A percentile compares a stretch with the other conserved stretches of the same genome.
Evolutionary conservation across 106 monocot genomes (phyloP).

Genomic region (Narthecium ossifragum): DNA sequence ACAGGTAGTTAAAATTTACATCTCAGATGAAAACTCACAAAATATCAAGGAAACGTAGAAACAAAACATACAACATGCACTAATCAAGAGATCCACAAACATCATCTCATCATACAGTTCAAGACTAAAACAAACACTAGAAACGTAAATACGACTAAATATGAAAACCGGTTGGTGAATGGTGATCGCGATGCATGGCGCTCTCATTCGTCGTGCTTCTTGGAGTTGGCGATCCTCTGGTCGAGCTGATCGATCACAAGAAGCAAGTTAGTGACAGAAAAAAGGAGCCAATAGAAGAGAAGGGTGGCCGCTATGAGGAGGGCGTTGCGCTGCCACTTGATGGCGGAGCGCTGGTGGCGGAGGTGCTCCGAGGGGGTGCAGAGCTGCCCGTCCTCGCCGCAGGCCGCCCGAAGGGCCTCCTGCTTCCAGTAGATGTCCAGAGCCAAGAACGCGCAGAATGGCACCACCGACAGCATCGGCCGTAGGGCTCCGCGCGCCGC

Average conservation of each 20-base stretch:
- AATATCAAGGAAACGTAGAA: too few relatives aligned
- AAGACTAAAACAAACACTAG: too few relatives aligned
- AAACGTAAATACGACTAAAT: too few relatives aligned
- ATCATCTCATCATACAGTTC: too few relatives aligned
- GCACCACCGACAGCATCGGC: constrained; percentile 59
- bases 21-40: too few relatives aligned
- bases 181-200: too few relatives aligned
- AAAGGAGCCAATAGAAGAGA: constrained; percentile 71
- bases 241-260: constrained; percentile 36
- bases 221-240: constrained; percentile 60
- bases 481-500: constrained; percentile 54
- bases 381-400: constrained; percentile 38
- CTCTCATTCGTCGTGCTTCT: constrained; percentile 38
- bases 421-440: constrained; percentile 92
- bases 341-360: constrained; percentile 63
- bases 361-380: constrained; percentile 68
- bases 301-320: constrained; percentile 66
- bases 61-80: too few relatives aligned
- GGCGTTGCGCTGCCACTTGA: constrained; percentile 84
- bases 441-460: constrained; percentile 66
- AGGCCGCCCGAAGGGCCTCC: constrained; percentile 55
- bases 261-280: constrained; percentile 50
- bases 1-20: too few relatives aligned
- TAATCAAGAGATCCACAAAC: too few relatives aligned
- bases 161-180: too few relatives aligned